Conservation (phyloP, 225 moss, liverwort and hornwort species). For the Antitrichia curtipendula region DNA sequence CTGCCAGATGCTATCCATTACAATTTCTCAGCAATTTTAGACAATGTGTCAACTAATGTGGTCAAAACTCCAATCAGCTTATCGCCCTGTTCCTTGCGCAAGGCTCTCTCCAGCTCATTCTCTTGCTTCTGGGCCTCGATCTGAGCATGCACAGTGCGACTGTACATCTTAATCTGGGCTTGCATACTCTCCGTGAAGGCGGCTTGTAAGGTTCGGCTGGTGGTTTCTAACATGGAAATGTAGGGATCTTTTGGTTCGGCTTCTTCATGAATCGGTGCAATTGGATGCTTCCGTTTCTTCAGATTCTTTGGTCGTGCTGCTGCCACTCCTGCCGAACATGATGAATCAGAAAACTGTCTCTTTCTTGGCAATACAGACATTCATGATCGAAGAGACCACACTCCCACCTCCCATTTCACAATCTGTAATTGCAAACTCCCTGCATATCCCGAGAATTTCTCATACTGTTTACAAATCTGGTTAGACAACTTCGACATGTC, state of each 20-base stretch:
- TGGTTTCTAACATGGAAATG: slow-evolving; percentile 23
- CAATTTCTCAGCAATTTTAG: slow-evolving; percentile 41
- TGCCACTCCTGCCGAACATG: slow-evolving; percentile 6
- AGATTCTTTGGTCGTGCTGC: slow-evolving; percentile 21
- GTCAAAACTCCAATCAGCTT: slow-evolving; percentile 37
- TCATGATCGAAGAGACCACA: background rate
- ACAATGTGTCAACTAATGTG: slow-evolving; percentile 43
- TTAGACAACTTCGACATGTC: background rate
- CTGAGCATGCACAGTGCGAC: slow-evolving; percentile 38
- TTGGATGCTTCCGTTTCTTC: slow-evolving; percentile 41
- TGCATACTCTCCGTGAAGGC: slow-evolving; percentile 39
- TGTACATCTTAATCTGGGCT: slow-evolving; percentile 44
- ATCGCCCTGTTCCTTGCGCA: slow-evolving; percentile 43
- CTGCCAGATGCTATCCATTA: background rate
- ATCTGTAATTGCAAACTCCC: background rate
- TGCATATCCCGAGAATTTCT: background rate
- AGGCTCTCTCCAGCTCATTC: slow-evolving; percentile 31
- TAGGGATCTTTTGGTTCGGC: slow-evolving; percentile 25
- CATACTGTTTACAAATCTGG: background rate
- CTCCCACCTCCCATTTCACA: background rate
- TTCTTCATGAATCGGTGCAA: slow-evolving; percentile 7
- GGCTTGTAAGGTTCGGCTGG: slow-evolving; percentile 23
- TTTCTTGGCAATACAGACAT: background rate
- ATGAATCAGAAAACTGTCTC: background rate
- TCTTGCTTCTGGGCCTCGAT: slow-evolving; percentile 43